Conservation (phyloP, 805 yeast genomes). For the Brettanomyces anomalus region DNA sequence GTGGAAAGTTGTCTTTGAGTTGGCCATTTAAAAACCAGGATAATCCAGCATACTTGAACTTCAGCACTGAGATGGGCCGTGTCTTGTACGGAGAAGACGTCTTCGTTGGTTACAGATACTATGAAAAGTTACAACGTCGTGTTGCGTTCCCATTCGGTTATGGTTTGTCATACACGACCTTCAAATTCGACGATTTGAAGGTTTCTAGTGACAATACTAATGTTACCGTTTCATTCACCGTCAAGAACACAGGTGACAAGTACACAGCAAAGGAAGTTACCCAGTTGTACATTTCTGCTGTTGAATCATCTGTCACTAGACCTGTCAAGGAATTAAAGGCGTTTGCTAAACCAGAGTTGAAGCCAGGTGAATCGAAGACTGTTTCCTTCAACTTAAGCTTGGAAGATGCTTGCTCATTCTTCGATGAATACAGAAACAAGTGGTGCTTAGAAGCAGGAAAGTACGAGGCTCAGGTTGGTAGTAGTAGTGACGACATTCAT, state of each 20-base stretch:
- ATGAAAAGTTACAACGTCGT: constrained; percentile 39
- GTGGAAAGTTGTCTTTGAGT: constrained; percentile 48
- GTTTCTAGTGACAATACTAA: constrained; percentile 20
- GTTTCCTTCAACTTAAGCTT: constrained; percentile 31
- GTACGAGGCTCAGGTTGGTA: constrained; percentile 41
- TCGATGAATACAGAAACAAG: constrained; percentile 36
- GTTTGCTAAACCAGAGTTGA: constrained; percentile 39
- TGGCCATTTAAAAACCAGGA: constrained; percentile 45
- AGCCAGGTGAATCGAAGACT: constrained; percentile 33
- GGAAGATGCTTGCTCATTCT: constrained; percentile 47
- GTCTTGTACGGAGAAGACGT: constrained; percentile 59
- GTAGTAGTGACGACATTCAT: constrained; percentile 7
- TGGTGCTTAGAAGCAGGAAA: constrained; percentile 47
- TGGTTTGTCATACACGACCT: constrained; percentile 53
- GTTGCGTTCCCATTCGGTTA: constrained; percentile 54
- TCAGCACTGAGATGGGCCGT: constrained; percentile 41
- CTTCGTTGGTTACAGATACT: constrained; percentile 54
- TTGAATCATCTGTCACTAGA: constrained; percentile 27
- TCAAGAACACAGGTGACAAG: constrained; percentile 33
- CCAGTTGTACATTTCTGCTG: constrained; percentile 39
- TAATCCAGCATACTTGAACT: constrained; percentile 49
- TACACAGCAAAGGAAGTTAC: constrained; percentile 43
- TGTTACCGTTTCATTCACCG: constrained; percentile 26
- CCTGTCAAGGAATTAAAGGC: constrained; percentile 56
- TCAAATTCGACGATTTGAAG: constrained; percentile 31